These are phyloP conservation scores for Stachybotrys chlorohalonatus DNA, from an alignment of 2,329 filamentous ascomycete species.

Conservation along the genomic window DNA sequence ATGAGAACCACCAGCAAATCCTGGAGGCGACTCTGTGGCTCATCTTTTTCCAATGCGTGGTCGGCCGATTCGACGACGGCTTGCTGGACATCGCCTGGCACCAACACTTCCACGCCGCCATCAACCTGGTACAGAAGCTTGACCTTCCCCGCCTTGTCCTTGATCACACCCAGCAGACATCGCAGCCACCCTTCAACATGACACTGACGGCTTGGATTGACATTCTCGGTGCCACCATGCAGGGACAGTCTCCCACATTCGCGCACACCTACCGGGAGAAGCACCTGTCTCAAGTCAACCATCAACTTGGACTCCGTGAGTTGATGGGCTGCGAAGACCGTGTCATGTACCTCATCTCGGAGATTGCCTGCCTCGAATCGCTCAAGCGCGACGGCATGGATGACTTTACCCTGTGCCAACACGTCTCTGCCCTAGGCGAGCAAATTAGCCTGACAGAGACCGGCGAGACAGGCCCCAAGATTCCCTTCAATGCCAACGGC, in stretches of 20 bases:
- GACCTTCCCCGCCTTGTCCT: conserved; percentile 64
- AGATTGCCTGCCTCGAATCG: conserved; percentile 91
- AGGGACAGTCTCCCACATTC: conserved; percentile 75
- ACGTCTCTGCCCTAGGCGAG: conserved; percentile 78
- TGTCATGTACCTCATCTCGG: conserved; percentile 96
- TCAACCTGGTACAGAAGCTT: conserved; percentile 76
- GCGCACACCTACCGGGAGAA: conserved; percentile 95
- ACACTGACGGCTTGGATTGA: conserved; percentile 92
- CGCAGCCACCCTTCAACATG: conserved; percentile 85
- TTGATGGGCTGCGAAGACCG: conserved; percentile 97
- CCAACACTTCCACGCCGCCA: conserved; percentile 89
- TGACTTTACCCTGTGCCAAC: conserved; percentile 76
- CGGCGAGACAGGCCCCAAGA: conserved; percentile 47
- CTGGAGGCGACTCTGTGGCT: conserved; percentile 88
- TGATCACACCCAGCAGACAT: conserved; percentile 40
- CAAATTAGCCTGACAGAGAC: conserved; percentile 78
- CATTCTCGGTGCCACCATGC: conserved; percentile 89
- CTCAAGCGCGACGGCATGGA: conserved; percentile 78
- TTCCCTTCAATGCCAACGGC: conserved; percentile 59
- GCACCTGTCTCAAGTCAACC: conserved; percentile 60
- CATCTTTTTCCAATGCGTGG: conserved; percentile 93
- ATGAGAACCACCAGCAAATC: conserved; percentile 78
- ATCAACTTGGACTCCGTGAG: conserved; percentile 68
- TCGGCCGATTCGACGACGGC: conserved; percentile 75
- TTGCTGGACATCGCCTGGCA: conserved; percentile 93